Conservation (phyloP, 2,329 filamentous ascomycete species). For the Colletotrichum sp. region DNA sequence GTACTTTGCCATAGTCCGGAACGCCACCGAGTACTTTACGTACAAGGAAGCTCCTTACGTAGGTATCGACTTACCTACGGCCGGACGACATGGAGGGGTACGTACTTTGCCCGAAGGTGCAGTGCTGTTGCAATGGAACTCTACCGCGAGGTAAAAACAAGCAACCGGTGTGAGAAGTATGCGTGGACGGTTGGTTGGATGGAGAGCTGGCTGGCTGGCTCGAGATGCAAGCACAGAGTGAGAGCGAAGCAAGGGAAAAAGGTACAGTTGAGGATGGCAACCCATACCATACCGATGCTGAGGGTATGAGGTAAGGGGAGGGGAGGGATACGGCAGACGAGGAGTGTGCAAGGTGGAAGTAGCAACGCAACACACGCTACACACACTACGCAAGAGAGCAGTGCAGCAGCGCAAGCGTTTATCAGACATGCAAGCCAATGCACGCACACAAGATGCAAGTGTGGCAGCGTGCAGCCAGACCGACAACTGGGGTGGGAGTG, state of each 20-base stretch:
- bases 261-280: not conserved
- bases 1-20: constrained; percentile 11
- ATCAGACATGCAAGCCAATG: constrained; percentile 20
- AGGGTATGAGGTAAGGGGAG: not conserved
- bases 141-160: not conserved
- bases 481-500: constrained; percentile 16
- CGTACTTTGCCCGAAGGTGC: not conserved
- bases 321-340: not conserved
- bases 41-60: constrained; percentile 1
- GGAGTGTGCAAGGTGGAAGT: not conserved
- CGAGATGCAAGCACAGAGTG: constrained; percentile 5
- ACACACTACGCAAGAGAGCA: not conserved
- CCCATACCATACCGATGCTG: not conserved
- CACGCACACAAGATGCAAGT: constrained; percentile 16
- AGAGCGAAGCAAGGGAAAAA: not conserved
- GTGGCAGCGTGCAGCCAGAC: constrained; percentile 19
- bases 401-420: constrained; percentile 10
- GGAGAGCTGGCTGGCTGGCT: not conserved
- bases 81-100: not conserved
- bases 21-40: constrained; percentile 5
- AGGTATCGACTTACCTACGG: not conserved
- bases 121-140: not conserved
- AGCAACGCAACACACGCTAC: not conserved
- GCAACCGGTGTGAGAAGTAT: not conserved
- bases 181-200: not conserved